A percentile compares a stretch with the other conserved stretches of the same genome.
These are phyloP conservation scores for Primulina huaijiensis DNA, from an alignment of 257 asterid genomes.

Conservation along the genomic window DNA sequence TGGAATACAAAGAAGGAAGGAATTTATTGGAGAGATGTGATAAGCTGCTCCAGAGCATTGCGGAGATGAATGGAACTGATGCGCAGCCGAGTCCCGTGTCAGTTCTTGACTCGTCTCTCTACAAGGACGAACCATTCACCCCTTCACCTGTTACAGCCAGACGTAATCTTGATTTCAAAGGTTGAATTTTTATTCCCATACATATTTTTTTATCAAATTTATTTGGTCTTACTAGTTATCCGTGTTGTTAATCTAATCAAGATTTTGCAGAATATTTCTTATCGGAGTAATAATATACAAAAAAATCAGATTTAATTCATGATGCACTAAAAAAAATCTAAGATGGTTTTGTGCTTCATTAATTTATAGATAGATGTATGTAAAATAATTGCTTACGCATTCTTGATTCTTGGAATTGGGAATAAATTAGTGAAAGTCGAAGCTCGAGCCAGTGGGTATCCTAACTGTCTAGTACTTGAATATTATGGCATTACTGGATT, in stretches of 20 bases:
- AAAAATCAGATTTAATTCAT: no score
- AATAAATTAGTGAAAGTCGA: background rate
- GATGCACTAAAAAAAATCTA: no score
- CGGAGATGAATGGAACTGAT: conserved; percentile 70
- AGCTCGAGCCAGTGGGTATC: background rate
- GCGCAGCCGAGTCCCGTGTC: conserved; percentile 94
- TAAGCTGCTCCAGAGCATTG: conserved; percentile 83
- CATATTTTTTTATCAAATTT: background rate
- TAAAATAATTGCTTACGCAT: background rate
- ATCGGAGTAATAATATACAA: no score
- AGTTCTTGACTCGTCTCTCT: conserved; percentile 85
- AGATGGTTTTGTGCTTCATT: no score
- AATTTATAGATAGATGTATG: no score
- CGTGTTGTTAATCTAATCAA: no score
- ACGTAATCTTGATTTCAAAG: conserved; percentile 75
- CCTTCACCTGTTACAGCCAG: conserved; percentile 74
- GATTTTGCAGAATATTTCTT: no score
- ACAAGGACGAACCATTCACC: conserved; percentile 74
- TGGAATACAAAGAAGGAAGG: conserved; percentile 69
- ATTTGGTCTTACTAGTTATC: no score
- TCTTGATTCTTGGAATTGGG: background rate
- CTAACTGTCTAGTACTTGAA: background rate
- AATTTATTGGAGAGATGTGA: conserved; percentile 79
- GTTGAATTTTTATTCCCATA: conserved; percentile 28
- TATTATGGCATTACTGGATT: background rate